Base-by-base conservation (phyloP, 805 yeast genomes). In the Zygosaccharomyces kombuchaensis region DNA sequence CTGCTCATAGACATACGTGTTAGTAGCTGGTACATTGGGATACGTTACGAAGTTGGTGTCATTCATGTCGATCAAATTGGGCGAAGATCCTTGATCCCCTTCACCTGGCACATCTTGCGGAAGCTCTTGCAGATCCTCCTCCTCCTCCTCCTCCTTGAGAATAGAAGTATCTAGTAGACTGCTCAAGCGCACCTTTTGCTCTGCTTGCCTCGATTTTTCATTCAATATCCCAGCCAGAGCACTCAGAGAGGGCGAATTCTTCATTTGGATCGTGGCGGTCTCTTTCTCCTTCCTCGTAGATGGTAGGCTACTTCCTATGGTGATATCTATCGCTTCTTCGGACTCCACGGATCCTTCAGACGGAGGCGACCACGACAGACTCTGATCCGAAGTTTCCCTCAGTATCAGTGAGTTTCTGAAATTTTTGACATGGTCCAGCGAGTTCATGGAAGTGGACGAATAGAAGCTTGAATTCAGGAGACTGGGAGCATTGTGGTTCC, bases 231-330 rank as follows among this genome's bases (percentile, higher is more conserved):
- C 64, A 1, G 74, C 73, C n/a, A 72, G 48, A 0, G 74, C 75
- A 46, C 72, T 66, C 30, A 72, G 56, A 0, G 74, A 70, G 2
- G 76, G 76, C 2, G 75, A 71, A 17, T 71, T 62, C 3, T 73
- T 68, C 66, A 71, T 68, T 32, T 66, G 65, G 14, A 65, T 55
- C 7, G 65, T 60, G n/a, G 43, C 45, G 2, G 51, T 54, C 44
- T 60, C 65, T 22, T 22, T 38, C 4, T 35, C 47, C 12, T 31
- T 29, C 14, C 32, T 43, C 25, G 30, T 27, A 12, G 39, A 17
- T 16, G 12, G 22, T 3, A 46, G 12, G 21, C 16, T 34, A 23
- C 31, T 32, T 1, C 19, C 40, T 12, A 22, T 26, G 9, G 10
- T n/a, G 6, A 27, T 35, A 17, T 39, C 49, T 9, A 13, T 40